Evolutionary conservation across 1,284 basidiomycete species (phyloP).

Genomic region (Lentinula novae-zelandiae): DNA sequence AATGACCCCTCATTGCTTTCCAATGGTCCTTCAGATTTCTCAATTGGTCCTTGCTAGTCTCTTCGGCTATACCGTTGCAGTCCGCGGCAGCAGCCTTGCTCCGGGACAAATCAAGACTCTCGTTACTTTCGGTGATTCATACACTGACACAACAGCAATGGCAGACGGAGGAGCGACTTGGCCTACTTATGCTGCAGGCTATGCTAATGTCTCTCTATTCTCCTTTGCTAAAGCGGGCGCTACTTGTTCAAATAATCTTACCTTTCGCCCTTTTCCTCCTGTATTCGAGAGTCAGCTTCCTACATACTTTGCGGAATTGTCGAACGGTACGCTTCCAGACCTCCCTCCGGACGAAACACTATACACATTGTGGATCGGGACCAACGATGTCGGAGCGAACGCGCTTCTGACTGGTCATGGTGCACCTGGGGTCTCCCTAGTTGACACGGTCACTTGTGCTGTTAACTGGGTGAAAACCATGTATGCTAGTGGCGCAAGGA

Average conservation of each 20-base stretch:
- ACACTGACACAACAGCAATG: slow-evolving; percentile 28
- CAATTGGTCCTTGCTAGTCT: background rate
- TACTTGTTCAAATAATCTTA: slow-evolving; percentile 43
- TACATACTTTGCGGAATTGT: slow-evolving; percentile 27
- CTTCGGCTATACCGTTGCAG: background rate
- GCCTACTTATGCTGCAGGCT: slow-evolving; percentile 37
- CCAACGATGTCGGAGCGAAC: slow-evolving; percentile 40
- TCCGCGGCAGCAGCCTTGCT: slow-evolving; percentile 3
- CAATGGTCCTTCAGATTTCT: background rate
- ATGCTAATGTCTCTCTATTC: slow-evolving; percentile 32
- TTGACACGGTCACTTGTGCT: slow-evolving; percentile 38
- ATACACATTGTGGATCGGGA: slow-evolving; percentile 45
- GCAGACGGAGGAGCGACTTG: slow-evolving; percentile 25
- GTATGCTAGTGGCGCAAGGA: slow-evolving; percentile 37
- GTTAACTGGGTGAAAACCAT: slow-evolving; percentile 40
- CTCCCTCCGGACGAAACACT: slow-evolving; percentile 32
- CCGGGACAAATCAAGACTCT: slow-evolving; percentile 31
- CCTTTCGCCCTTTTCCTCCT: slow-evolving; percentile 38
- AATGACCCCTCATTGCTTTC: background rate
- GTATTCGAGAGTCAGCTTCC: slow-evolving; percentile 41
- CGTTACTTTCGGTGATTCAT: slow-evolving; percentile 43
- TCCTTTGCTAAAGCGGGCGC: slow-evolving; percentile 42
- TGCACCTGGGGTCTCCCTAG: slow-evolving; percentile 28
- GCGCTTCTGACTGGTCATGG: slow-evolving; percentile 33
- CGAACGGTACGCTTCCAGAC: slow-evolving; percentile 24